Evolutionary conservation across 1,139 yeast species (phyloP), one percentile per base, ranked within the genome.

Genomic region (Taiozyma sp.): DNA sequence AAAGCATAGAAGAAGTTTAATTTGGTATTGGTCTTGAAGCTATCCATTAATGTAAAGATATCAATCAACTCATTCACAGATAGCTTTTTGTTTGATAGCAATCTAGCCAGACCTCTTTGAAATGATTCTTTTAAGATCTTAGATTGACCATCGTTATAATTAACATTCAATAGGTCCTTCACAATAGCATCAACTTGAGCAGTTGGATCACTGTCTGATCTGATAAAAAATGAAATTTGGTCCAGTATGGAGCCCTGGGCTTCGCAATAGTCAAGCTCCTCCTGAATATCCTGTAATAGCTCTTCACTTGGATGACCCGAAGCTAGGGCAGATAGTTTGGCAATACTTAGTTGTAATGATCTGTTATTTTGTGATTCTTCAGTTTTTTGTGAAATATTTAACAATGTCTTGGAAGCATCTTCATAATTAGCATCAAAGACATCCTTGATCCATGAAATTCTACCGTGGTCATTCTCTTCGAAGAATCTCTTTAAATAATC

Each of bases 361-460:
- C 78, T 79, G 59, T 77, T 76, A 9, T 70, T 72, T 47, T 79
- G 71, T 14, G 70, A 66, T 22, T 78, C 82, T 24, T 72, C 73
- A 3, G 65, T 60, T n/a, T 67, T 63, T 9, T 69, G 61, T 4
- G 80, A 75, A 8, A 81, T 74, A 6, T 65, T 57, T n/a, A 70
- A 54, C 28, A 89, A 69, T 0, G 76, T 71, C 9, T 66, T 60
- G 1, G 85, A 73, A 0, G 92, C 93, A 4, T 66, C 62, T 4
- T 54, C 55, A 62, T 76, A 86, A 6, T 83, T 73, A 4, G 70
- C 73, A 56, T 77, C 80, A 40, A 79, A 64, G 22, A 89, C 66
- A 52, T 85, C 79, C 53, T 81, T 76, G 40, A 90, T 84, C 97
- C 97, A 91, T 1, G 91, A 77, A 45, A 89, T 76, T 44, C 76